phyloP scores from a whole-genome alignment of 495 filamentous ascomycete genomes.

The Letharia columbiana region DNA sequence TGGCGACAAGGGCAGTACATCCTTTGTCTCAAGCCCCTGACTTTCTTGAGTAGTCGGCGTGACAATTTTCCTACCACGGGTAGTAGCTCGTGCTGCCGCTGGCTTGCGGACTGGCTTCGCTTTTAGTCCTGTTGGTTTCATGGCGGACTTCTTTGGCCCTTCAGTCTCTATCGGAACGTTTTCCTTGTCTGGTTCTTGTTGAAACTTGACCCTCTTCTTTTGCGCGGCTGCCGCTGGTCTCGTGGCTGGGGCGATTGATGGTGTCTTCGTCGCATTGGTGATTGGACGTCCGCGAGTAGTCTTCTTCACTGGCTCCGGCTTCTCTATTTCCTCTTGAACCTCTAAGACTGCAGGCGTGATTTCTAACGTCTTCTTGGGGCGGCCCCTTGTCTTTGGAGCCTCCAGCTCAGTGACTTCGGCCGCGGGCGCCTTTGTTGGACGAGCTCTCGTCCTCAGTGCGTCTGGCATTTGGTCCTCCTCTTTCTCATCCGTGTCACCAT shows the following conservation, averaged over 20 bases:
- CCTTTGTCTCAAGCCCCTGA: not conserved
- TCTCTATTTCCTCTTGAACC: not conserved
- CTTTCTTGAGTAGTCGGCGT: conserved; percentile 1
- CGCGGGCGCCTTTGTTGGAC: conserved; percentile 5
- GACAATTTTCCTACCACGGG: conserved; percentile 17
- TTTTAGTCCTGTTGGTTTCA: conserved; percentile 33
- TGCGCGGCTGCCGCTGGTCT: conserved; percentile 29
- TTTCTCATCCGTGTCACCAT: conserved; percentile 1
- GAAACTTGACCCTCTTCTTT: conserved; percentile 49
- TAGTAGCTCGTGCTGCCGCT: conserved; percentile 21
- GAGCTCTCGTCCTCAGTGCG: conserved; percentile 25
- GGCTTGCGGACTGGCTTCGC: conserved; percentile 44
- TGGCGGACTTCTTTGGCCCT: conserved; percentile 26
- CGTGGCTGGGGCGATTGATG: conserved; percentile 7
- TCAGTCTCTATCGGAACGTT: conserved; percentile 29
- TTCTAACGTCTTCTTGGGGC: conserved; percentile 17
- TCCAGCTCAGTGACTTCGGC: conserved; percentile 9
- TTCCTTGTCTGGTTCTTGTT: conserved; percentile 37
- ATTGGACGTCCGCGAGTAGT: conserved; percentile 21
- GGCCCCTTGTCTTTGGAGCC: conserved; percentile 12
- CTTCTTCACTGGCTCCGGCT: conserved; percentile 14
- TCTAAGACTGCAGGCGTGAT: not conserved
- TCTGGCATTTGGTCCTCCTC: conserved; percentile 8
- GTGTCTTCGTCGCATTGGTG: conserved; percentile 6
- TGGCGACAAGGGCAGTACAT: conserved; percentile 39